A percentile compares a stretch with the other conserved stretches of the same genome.
Conservation (phyloP, 1,139 yeast species). For the Pichia inconspicua region DNA sequence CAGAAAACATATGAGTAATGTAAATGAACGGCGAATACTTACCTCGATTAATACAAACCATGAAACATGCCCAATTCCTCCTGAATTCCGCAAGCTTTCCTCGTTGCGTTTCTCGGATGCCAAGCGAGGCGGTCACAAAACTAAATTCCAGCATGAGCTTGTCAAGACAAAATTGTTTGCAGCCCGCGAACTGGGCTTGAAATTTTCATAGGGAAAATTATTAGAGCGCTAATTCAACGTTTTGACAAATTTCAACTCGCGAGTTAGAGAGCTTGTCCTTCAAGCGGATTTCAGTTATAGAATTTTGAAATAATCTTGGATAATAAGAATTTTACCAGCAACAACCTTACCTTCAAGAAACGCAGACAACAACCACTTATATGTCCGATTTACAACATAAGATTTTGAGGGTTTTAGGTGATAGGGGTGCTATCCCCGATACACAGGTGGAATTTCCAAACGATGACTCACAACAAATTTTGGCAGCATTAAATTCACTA, state of each 20-base stretch:
- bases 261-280: too few relatives aligned
- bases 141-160: too few relatives aligned
- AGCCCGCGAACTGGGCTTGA: neutral
- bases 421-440: slow-evolving; percentile 53
- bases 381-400: slow-evolving; percentile 53
- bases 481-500: slow-evolving; percentile 78
- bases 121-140: neutral
- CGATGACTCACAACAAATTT: slow-evolving; percentile 45
- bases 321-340: neutral
- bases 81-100: neutral
- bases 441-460: slow-evolving; percentile 52
- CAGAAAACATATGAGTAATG: too few relatives aligned
- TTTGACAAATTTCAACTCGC: neutral
- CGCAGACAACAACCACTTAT: neutral
- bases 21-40: neutral
- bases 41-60: too few relatives aligned
- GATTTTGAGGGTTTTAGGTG: slow-evolving; percentile 56
- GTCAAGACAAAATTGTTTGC: too few relatives aligned
- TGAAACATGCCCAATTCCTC: neutral
- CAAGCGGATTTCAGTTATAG: too few relatives aligned
- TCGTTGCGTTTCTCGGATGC: neutral
- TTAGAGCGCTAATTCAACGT: too few relatives aligned
- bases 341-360: neutral
- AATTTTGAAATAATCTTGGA: too few relatives aligned
- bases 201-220: too few relatives aligned